phyloP scores from a whole-genome alignment of 2,329 filamentous ascomycete genomes.

The Aschersonia sp. region DNA sequence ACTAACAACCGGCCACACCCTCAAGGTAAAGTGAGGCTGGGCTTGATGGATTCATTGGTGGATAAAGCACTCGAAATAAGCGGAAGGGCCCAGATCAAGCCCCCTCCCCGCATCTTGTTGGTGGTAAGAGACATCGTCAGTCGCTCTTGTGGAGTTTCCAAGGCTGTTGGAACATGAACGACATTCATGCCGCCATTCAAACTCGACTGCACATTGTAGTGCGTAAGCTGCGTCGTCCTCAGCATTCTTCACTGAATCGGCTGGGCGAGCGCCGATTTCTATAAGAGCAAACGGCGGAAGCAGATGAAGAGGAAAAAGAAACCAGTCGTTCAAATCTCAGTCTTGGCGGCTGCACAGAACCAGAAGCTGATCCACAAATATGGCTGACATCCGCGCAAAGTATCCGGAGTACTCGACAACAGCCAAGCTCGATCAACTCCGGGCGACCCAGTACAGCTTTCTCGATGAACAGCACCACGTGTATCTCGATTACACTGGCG shows the following conservation, averaged over 20 bases:
- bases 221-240: too few species aligned
- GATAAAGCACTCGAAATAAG: background rate
- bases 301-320: too few species aligned
- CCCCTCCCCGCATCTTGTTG: background rate
- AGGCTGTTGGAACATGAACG: background rate
- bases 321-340: too few species aligned
- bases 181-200: background rate
- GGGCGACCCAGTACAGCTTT: background rate
- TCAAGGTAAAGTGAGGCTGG: background rate
- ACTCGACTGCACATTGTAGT: too few species aligned
- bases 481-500: constrained; percentile 27
- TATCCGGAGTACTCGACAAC: constrained; percentile 1
- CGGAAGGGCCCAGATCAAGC: background rate
- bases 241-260: too few species aligned
- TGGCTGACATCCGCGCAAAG: background rate
- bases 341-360: background rate
- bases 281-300: too few species aligned
- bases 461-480: constrained; percentile 15
- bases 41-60: background rate
- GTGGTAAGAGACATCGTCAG: background rate
- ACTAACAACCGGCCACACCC: background rate
- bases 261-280: too few species aligned
- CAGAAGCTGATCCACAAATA: background rate
- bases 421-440: background rate
- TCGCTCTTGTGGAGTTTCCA: background rate